Base-by-base conservation (phyloP, 495 filamentous ascomycete genomes). In the Penicillium flavigenum region DNA sequence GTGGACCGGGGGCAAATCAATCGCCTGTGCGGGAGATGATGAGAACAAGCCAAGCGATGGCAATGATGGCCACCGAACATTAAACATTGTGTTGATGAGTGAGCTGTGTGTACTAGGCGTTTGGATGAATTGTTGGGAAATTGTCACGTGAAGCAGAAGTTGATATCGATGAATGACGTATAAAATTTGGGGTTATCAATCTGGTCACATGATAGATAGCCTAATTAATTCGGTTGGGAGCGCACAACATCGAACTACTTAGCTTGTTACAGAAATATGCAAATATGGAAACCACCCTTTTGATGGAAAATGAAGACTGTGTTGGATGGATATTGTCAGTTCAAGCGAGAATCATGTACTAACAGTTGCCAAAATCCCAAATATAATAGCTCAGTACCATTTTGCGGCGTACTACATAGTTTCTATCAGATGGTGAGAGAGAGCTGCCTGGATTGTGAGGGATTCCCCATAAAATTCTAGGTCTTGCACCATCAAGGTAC, bases 1-100 rank as follows among this genome's bases (percentile, higher is more conserved):
- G 50, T 88, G 76, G 39, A 93, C 87, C 0, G 88, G 76, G 6
- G 87, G 77, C 20, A 98, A 66, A 54, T 87, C 76, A 61, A 92
- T 87, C 47, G 75, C 63, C 65, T 63, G 2, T 41, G 53, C 36
- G 55, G 66, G 32, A 60, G 67, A 60, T 0, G 49, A 56, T 27
- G 63, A 68, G 24, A 68, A 70, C 1, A 65, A 17, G 0, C 57
- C 53, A 12, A 66, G 41, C 4, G 57, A 57, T 1, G 47, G 59
- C 26, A 71, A 29, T 9, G 68, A 70, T 5, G 67, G 67, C 17
- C 70, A 54, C 9, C 61, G 55, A n/a, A 74, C 51, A 1, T 68
- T 64, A 27, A 73, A 56, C 73, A 73, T 76, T 14, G 47, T 60
- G 32, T 38, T n/a, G 39, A 36, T 55, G 20, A 4, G 20, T 47